phyloP scores from a whole-genome alignment of 352 stramenopile species.

The Pelagophyceae sp. region DNA sequence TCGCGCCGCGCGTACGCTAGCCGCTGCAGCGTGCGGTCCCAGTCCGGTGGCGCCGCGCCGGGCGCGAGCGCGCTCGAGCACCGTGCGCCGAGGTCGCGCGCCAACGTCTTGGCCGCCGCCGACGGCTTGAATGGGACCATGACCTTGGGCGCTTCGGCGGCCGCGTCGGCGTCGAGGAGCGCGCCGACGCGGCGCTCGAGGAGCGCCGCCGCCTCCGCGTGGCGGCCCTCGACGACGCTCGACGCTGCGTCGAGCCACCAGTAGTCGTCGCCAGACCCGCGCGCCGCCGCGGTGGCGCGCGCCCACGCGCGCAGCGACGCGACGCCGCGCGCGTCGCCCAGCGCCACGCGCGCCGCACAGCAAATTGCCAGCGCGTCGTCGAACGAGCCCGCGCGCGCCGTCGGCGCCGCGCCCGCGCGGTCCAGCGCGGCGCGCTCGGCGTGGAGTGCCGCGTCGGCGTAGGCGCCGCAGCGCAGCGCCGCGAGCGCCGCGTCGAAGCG shows the following conservation, averaged over 20 bases:
- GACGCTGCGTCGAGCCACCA: conserved; percentile 6
- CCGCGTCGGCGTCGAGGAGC: not conserved
- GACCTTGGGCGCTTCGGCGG: not conserved
- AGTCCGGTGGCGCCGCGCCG: no score
- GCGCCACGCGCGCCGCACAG: not conserved
- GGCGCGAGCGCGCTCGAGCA: no score
- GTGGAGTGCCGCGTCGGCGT: not conserved
- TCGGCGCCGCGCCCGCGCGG: not conserved
- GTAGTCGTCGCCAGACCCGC: not conserved
- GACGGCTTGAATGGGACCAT: not conserved
- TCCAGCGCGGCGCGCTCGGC: not conserved
- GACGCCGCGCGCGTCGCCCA: not conserved
- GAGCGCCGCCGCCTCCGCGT: not conserved
- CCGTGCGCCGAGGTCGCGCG: no score
- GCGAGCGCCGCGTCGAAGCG: not conserved
- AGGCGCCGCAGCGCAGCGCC: not conserved
- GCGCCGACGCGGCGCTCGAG: not conserved
- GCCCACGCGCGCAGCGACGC: not conserved
- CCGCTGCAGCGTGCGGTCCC: no score
- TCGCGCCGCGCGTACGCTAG: no score
- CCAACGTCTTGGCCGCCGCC: not conserved
- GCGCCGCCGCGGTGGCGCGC: not conserved
- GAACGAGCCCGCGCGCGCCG: not conserved
- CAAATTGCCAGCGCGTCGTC: not conserved
- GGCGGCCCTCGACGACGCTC: not conserved